phyloP scores from a whole-genome alignment of 768 basidiomycete genomes.

The Rhizopogon salebrosus region DNA sequence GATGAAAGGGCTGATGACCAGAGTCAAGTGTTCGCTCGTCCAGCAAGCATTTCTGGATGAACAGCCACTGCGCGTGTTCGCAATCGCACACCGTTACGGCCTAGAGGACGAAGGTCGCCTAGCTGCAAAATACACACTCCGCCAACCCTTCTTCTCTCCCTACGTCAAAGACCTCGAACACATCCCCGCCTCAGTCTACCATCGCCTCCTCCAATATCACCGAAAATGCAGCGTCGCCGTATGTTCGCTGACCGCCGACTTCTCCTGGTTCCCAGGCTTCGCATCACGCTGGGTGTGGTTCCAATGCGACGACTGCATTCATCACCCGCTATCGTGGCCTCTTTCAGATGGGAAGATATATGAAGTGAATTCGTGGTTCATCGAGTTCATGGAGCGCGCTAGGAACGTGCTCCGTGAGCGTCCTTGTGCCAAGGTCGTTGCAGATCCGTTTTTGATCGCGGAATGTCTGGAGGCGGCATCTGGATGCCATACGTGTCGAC shows the following conservation, averaged over 20 bases:
- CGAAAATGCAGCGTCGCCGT: slow-evolving; percentile 27
- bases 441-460: slow-evolving; percentile 24
- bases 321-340: slow-evolving; percentile 28
- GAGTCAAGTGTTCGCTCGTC: slow-evolving; percentile 23
- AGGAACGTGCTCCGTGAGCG: slow-evolving; percentile 25
- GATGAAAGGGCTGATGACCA: slow-evolving; percentile 27
- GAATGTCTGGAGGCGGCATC: slow-evolving; percentile 26
- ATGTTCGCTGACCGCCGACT: slow-evolving; percentile 28
- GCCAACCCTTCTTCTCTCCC: slow-evolving; percentile 29
- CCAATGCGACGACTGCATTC: slow-evolving; percentile 33
- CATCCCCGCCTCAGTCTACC: slow-evolving; percentile 32
- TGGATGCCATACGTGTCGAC: slow-evolving; percentile 24
- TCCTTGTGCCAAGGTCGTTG: slow-evolving; percentile 25
- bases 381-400: slow-evolving; percentile 30
- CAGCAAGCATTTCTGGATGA: slow-evolving; percentile 20
- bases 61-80: slow-evolving; percentile 33
- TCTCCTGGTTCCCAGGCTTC: slow-evolving; percentile 31
- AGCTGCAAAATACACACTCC: slow-evolving; percentile 32
- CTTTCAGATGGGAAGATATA: slow-evolving; percentile 30
- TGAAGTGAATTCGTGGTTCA: slow-evolving; percentile 30
- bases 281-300: slow-evolving; percentile 34
- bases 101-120: slow-evolving; percentile 27
- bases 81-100: slow-evolving; percentile 33
- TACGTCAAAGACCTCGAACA: slow-evolving; percentile 32
- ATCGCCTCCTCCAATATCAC: slow-evolving; percentile 32